phyloP scores from a whole-genome alignment of 1,284 basidiomycete species.

The Coniferiporia weirii region DNA sequence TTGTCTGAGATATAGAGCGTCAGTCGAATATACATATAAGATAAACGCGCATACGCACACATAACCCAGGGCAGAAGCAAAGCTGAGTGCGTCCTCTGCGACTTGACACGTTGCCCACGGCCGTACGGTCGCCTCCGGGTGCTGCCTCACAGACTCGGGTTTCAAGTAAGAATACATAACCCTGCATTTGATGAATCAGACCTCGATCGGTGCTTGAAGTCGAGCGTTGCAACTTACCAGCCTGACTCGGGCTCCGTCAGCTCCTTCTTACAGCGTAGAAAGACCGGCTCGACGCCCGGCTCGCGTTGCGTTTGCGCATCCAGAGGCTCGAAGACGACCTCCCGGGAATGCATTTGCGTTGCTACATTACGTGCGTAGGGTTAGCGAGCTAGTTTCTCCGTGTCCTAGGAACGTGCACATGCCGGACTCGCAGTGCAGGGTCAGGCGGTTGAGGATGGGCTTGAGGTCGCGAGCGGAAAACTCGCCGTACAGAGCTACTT shows the following conservation, averaged over 20 bases:
- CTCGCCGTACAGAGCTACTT: constrained; percentile 74
- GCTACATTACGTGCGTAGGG: neutral
- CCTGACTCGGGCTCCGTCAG: constrained; percentile 50
- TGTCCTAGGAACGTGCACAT: constrained; percentile 35
- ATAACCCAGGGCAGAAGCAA: constrained; percentile 72
- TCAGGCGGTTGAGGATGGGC: constrained; percentile 68
- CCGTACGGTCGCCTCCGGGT: constrained; percentile 76
- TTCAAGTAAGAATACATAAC: constrained; percentile 71
- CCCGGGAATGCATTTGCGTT: constrained; percentile 53
- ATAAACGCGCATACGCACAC: constrained; percentile 37
- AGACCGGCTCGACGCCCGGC: constrained; percentile 53
- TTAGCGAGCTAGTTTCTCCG: neutral
- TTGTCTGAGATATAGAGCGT: neutral
- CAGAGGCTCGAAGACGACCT: constrained; percentile 70
- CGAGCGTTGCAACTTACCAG: constrained; percentile 41
- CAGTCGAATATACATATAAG: neutral
- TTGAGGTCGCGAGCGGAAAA: constrained; percentile 57
- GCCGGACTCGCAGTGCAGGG: constrained; percentile 64
- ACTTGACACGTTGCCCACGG: constrained; percentile 76
- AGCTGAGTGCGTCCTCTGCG: constrained; percentile 68
- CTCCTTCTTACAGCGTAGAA: constrained; percentile 70
- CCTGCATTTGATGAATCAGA: constrained; percentile 35
- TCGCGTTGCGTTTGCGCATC: constrained; percentile 58
- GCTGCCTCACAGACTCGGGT: constrained; percentile 68
- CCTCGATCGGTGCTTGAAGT: neutral